These are phyloP conservation scores for Cynara cardunculus DNA, from an alignment of 129 eudicot species.

Conservation along the genomic window DNA sequence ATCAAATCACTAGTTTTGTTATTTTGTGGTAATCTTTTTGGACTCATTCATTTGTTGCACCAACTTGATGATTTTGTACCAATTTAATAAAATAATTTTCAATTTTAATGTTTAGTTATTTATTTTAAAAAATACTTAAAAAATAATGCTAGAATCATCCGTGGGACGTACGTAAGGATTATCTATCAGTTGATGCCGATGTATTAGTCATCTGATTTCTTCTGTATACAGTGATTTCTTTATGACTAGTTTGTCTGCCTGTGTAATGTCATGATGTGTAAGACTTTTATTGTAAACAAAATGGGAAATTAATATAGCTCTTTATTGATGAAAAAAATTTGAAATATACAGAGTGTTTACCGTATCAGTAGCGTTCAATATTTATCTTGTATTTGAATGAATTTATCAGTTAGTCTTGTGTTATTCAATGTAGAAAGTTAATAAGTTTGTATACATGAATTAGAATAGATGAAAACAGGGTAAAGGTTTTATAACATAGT, in stretches of 20 bases:
- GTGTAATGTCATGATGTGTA: not conserved
- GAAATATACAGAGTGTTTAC: not conserved
- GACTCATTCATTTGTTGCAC: conserved; percentile 15
- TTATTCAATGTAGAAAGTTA: not conserved
- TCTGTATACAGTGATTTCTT: not conserved
- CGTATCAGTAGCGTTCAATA: not conserved
- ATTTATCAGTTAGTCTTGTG: not conserved
- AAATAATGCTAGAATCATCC: not conserved
- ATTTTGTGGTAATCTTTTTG: not conserved
- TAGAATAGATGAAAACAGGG: not conserved
- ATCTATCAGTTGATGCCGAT: not conserved
- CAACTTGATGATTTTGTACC: conserved; percentile 1
- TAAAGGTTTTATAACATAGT: not conserved
- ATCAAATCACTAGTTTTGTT: conserved; percentile 27
- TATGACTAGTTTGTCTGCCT: not conserved
- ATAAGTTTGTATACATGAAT: not conserved
- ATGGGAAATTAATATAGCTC: not conserved
- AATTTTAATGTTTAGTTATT: not conserved
- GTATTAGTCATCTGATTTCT: not conserved
- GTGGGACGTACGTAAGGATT: not conserved
- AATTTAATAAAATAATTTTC: conserved; percentile 4
- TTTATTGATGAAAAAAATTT: too few relatives aligned
- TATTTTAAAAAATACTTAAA: not conserved
- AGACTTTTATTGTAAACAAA: not conserved
- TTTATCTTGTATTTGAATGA: not conserved